Conservation (phyloP, 169 alveolate species). For the Plasmodium billcollinsi region DNA sequence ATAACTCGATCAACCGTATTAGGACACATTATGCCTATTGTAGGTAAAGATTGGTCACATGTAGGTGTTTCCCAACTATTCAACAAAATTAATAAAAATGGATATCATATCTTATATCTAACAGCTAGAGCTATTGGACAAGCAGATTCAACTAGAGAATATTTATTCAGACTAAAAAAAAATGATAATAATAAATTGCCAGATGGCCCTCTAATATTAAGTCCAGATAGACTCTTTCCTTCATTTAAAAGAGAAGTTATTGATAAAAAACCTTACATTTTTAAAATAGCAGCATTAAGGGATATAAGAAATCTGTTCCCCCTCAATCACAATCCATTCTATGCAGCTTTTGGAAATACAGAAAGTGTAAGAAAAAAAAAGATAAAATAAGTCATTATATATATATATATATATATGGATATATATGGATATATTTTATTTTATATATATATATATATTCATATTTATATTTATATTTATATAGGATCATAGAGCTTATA, state of each 20-base stretch:
- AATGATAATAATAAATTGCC: constrained; percentile 89
- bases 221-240: constrained; percentile 97
- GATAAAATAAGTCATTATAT: background rate
- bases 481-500: constrained; percentile 92
- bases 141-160: constrained; percentile 96
- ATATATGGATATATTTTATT: background rate
- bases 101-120: constrained; percentile 96
- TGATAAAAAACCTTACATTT: constrained; percentile 94
- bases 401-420: background rate
- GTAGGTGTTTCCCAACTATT: constrained; percentile 95
- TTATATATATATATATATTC: too few relatives aligned
- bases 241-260: constrained; percentile 98
- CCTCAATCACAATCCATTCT: constrained; percentile 92
- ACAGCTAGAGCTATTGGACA: constrained; percentile 99
- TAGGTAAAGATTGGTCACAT: constrained; percentile 99
- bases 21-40: constrained; percentile 97
- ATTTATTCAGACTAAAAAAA: constrained; percentile 91
- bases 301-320: constrained; percentile 96
- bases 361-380: constrained; percentile 87
- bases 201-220: constrained; percentile 97
- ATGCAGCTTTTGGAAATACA: constrained; percentile 99
- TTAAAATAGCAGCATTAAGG: constrained; percentile 95
- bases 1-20: constrained; percentile 95
- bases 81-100: constrained; percentile 92
- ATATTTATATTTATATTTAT: background rate